These are phyloP conservation scores for Fusarium gaditjirri DNA, from an alignment of 2,329 filamentous ascomycete genomes.

Conservation along the genomic window DNA sequence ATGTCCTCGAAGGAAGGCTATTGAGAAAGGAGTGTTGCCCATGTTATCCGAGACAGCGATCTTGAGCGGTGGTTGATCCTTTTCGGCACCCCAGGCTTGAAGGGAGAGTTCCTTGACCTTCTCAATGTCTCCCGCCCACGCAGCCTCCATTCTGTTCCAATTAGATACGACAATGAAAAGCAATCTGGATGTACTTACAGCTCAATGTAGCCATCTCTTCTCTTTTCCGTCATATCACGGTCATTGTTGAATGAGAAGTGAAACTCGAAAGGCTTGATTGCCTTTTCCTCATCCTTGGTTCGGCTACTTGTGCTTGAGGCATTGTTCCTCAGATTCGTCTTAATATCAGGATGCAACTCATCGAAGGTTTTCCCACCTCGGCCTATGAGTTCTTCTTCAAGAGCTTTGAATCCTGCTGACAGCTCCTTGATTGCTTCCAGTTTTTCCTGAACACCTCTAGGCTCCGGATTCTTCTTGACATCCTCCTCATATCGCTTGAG, in stretches of 20 bases:
- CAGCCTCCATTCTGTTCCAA: slow-evolving; percentile 71
- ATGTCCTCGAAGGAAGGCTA: slow-evolving; percentile 76
- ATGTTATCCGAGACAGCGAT: slow-evolving; percentile 67
- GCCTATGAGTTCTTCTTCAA: slow-evolving; percentile 57
- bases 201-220: slow-evolving; percentile 68
- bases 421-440: slow-evolving; percentile 58
- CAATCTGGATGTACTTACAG: slow-evolving; percentile 59
- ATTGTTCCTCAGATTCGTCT: slow-evolving; percentile 32
- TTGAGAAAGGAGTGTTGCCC: slow-evolving; percentile 69
- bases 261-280: slow-evolving; percentile 56
- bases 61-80: slow-evolving; percentile 68
- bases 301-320: not conserved
- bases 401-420: slow-evolving; percentile 16
- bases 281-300: slow-evolving; percentile 23
- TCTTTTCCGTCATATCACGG: slow-evolving; percentile 65
- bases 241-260: slow-evolving; percentile 63
- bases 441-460: slow-evolving; percentile 59
- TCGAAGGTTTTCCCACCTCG: slow-evolving; percentile 74
- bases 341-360: slow-evolving; percentile 69
- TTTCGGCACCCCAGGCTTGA: slow-evolving; percentile 64
- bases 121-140: slow-evolving; percentile 75
- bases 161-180: slow-evolving; percentile 11
- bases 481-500: slow-evolving; percentile 46
- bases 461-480: slow-evolving; percentile 21
- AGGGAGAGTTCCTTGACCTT: slow-evolving; percentile 74